Conservation (phyloP, 2,329 filamentous ascomycete genomes). For the Xylaria sp. region DNA sequence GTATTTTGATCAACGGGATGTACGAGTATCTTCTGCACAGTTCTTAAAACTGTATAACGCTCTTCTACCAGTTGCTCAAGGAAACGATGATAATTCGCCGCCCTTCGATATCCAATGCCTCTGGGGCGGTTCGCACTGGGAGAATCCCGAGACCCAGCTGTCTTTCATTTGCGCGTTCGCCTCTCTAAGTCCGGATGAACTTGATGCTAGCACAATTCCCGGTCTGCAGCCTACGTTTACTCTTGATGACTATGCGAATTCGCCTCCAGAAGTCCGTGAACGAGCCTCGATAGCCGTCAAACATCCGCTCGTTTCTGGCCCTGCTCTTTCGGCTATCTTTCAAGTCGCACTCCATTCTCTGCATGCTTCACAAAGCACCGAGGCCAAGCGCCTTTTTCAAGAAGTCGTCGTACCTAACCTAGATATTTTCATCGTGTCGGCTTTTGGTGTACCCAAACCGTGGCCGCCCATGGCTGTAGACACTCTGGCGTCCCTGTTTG, state of each 20-base stretch:
- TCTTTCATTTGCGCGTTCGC: slow-evolving; percentile 94
- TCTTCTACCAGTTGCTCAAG: slow-evolving; percentile 74
- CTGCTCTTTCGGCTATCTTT: slow-evolving; percentile 79
- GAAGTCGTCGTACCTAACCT: slow-evolving; percentile 77
- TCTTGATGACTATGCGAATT: slow-evolving; percentile 64
- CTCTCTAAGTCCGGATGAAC: slow-evolving; percentile 76
- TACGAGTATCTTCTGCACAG: slow-evolving; percentile 80
- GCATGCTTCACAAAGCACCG: slow-evolving; percentile 69
- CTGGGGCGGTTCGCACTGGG: slow-evolving; percentile 88
- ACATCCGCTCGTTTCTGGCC: slow-evolving; percentile 88
- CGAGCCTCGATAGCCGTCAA: slow-evolving; percentile 73
- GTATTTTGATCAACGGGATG: slow-evolving; percentile 81
- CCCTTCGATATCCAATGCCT: slow-evolving; percentile 85
- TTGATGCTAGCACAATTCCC: slow-evolving; percentile 88
- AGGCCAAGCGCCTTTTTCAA: slow-evolving; percentile 74
- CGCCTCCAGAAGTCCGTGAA: slow-evolving; percentile 61
- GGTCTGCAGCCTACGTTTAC: slow-evolving; percentile 82
- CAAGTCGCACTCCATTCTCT: slow-evolving; percentile 71
- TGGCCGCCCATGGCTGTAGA: slow-evolving; percentile 81
- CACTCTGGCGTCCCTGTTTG: slow-evolving; percentile 80
- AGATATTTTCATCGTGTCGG: slow-evolving; percentile 81
- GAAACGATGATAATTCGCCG: slow-evolving; percentile 61
- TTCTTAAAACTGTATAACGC: slow-evolving; percentile 85
- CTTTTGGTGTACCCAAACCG: slow-evolving; percentile 79
- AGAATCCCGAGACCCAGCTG: slow-evolving; percentile 85